Conservation (phyloP, 2,329 filamentous ascomycete species). For the Aurifilum marmelostoma region DNA sequence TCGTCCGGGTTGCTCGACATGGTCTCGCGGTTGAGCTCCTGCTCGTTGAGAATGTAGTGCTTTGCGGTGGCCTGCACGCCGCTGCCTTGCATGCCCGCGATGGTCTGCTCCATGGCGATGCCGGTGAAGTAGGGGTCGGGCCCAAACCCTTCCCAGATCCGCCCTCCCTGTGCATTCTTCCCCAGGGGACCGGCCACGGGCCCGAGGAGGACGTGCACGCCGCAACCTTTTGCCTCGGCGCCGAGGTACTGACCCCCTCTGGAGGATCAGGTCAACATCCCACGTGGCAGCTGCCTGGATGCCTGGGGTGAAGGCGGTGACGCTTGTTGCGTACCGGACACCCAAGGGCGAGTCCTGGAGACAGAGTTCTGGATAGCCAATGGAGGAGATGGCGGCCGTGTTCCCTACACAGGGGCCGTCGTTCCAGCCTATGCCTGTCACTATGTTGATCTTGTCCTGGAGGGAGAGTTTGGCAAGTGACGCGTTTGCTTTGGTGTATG, state of each 20-base stretch:
- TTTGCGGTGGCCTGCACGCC: slow-evolving; percentile 58
- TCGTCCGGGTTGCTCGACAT: slow-evolving; percentile 64
- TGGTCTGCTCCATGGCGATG: slow-evolving; percentile 63
- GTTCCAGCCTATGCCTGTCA: slow-evolving; percentile 76
- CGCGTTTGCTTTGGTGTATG: slow-evolving; percentile 69
- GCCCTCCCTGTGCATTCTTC: slow-evolving; percentile 70
- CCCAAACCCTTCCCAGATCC: slow-evolving; percentile 85
- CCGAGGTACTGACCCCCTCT: slow-evolving; percentile 71
- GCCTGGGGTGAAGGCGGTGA: slow-evolving; percentile 78
- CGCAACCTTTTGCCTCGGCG: slow-evolving; percentile 69
- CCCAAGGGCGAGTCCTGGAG: slow-evolving; percentile 82
- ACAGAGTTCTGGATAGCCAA: slow-evolving; percentile 73
- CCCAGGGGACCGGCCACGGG: slow-evolving; percentile 78
- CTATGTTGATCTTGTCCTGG: slow-evolving; percentile 78
- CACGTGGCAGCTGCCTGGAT: slow-evolving; percentile 80
- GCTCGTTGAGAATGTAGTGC: slow-evolving; percentile 71
- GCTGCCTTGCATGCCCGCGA: slow-evolving; percentile 58
- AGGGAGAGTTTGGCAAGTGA: slow-evolving; percentile 72
- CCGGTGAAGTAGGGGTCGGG: slow-evolving; percentile 75
- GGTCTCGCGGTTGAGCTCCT: slow-evolving; percentile 61
- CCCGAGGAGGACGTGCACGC: slow-evolving; percentile 75
- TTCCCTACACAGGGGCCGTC: slow-evolving; percentile 72
- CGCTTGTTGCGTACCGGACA: slow-evolving; percentile 69
- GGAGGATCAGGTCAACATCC: slow-evolving; percentile 74
- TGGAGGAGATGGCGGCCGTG: slow-evolving; percentile 56